Evolutionary conservation across 192 early-diverging fungal genomes (phyloP).

Genomic region (Pecoramyces ruminantium): DNA sequence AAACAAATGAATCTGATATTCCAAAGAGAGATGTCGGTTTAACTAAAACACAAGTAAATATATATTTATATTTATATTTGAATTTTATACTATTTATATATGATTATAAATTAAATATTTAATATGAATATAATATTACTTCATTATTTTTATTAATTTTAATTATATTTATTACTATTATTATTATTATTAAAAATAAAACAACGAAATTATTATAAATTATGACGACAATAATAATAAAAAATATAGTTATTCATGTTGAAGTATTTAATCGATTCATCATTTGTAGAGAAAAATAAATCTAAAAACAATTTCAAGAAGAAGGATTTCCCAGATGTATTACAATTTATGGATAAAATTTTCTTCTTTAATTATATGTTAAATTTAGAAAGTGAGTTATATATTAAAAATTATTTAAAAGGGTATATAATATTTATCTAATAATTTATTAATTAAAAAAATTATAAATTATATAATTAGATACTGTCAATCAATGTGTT

Average conservation of each 20-base stretch:
- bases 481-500: neutral
- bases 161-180: no score
- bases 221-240: no score
- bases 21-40: neutral
- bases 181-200: no score
- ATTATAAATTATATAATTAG: no score
- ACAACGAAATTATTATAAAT: no score
- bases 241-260: neutral
- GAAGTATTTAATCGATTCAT: conserved; percentile 9
- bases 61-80: no score
- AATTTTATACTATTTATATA: no score
- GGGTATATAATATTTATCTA: neutral
- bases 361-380: conserved; percentile 13
- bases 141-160: no score
- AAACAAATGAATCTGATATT: neutral
- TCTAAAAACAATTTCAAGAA: conserved; percentile 32
- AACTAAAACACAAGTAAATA: neutral
- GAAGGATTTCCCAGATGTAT: conserved; percentile 18
- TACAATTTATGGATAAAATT: conserved; percentile 9
- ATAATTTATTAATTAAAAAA: no score
- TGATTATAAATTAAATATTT: no score
- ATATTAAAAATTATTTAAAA: neutral
- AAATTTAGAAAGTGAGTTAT: conserved; percentile 13
- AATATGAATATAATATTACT: no score
- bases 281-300: conserved; percentile 20